Base-by-base conservation (phyloP, 805 yeast species). In the Suhomyces kilbournensis region DNA sequence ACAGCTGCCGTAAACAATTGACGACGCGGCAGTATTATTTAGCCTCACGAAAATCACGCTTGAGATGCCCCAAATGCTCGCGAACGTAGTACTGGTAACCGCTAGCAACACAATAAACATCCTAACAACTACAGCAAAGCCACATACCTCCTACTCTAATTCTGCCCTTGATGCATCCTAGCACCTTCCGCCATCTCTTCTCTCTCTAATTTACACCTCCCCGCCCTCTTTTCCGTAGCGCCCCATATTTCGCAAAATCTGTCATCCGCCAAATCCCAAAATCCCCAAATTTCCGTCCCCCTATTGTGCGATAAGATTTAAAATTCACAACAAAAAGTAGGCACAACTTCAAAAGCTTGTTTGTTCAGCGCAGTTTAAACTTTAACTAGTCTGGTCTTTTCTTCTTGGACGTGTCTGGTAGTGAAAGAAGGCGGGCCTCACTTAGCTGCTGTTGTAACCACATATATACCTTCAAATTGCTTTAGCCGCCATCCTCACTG, bases 251-350 rank as follows among this genome's bases (percentile, higher is more conserved):
- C 44, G 23, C 44, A 42, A 23, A 42, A 42, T 19, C 44, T 20
- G 25, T 20, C 44, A 42, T 7, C 44, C n/a, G 15, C 25, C 28
- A n/a, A n/a, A 17, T 22, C 28, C 10, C 25, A n/a, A 17, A 28
- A 17, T 20, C 30, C 44, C 44, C 44, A 19, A 38, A 6, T 42
- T 20, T 14, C 20, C 28, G 28, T 22, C 30, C 25, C n/a, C 44
- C 28, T 22, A 42, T 23, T 42, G 44, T 23, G 30, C 25, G 44
- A 42, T 42, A 42, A 42, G 44, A 42, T 42, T 42, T 30, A 38
- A 38, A 38, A 38, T n/a, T 38, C 20, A 38, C 42, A 38, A 38
- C 42, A 38, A 32, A n/a, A 10, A 32, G 2, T 32, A n/a, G 17
- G 35, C 17, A 32, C 17, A 32, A 6, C 35, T 4, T 7, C 35